These are phyloP conservation scores for Monascus ruber DNA, from an alignment of 2,329 filamentous ascomycete species.

Conservation along the genomic window DNA sequence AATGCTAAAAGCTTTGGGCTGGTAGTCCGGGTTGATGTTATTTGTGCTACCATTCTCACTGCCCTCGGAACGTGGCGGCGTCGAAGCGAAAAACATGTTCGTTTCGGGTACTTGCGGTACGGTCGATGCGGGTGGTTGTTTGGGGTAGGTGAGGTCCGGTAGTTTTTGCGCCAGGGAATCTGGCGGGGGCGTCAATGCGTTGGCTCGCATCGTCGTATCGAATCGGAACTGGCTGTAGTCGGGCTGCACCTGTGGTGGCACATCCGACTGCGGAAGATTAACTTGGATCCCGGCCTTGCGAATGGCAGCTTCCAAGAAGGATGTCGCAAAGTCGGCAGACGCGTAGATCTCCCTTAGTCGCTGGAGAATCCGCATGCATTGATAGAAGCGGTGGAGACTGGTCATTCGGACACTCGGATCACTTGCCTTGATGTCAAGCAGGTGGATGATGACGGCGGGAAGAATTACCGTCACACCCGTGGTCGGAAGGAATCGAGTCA, in stretches of 20 bases:
- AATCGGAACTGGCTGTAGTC: constrained; percentile 7
- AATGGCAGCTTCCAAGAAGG: constrained; percentile 85
- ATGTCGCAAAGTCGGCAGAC: constrained; percentile 90
- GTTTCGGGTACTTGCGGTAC: constrained; percentile 11
- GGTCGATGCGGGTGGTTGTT: constrained; percentile 9
- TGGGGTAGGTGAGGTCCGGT: constrained; percentile 27
- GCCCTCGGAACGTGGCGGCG: constrained; percentile 30
- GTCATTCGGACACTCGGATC: constrained; percentile 58
- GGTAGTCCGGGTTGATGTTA: constrained; percentile 22
- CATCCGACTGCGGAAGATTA: constrained; percentile 19
- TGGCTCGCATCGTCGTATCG: constrained; percentile 13
- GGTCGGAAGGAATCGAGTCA: constrained; percentile 74
- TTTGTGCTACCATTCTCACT: constrained; percentile 33
- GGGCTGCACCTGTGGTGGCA: constrained; percentile 26
- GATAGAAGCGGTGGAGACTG: constrained; percentile 70
- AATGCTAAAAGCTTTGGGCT: constrained; percentile 17
- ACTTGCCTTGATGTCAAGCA: constrained; percentile 81
- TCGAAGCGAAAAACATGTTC: constrained; percentile 23
- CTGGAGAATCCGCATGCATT: constrained; percentile 87
- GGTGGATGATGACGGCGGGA: constrained; percentile 85
- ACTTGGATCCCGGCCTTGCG: constrained; percentile 74
- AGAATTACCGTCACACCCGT: constrained; percentile 84
- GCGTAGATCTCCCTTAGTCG: constrained; percentile 80
- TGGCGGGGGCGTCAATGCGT: constrained; percentile 30
- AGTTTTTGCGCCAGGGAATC: constrained; percentile 29